phyloP scores from a whole-genome alignment of 177 flowering plant species.

The Vitis hybrid region DNA sequence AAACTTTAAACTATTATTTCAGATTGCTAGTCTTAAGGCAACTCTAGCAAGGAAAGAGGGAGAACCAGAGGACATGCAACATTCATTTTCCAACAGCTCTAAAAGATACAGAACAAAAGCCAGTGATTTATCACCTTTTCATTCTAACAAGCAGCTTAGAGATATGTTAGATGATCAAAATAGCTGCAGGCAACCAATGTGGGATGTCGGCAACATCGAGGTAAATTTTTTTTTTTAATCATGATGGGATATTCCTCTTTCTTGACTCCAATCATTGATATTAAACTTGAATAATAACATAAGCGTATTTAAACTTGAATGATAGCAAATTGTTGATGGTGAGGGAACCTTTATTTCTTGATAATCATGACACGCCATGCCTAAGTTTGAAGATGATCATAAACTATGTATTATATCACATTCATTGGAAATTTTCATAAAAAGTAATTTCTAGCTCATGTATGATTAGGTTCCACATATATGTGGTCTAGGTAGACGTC shows the following conservation, averaged over 20 bases:
- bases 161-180: conserved; percentile 20
- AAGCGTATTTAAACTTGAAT: no score
- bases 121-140: conserved; percentile 33
- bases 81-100: conserved; percentile 24
- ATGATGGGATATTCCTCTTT: not conserved
- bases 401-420: no score
- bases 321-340: no score
- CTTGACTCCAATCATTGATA: not conserved
- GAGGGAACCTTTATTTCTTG: no score
- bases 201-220: conserved; percentile 62
- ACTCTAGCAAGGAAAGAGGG: conserved; percentile 55
- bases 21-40: conserved; percentile 86
- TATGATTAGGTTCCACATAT: no score
- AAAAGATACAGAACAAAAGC: conserved; percentile 26
- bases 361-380: no score
- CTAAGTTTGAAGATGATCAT: no score
- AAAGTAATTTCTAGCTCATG: no score
- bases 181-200: conserved; percentile 48
- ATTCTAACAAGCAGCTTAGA: conserved; percentile 23
- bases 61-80: conserved; percentile 25
- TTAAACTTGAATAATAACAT: not conserved
- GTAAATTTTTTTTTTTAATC: conserved; percentile 19
- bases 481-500: no score
- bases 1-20: conserved; percentile 11
- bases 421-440: no score